A percentile compares a stretch with the other conserved stretches of the same genome.
These are phyloP conservation scores for Ochetophila trinervis DNA, from an alignment of 306 rosid genomes.

Conservation along the genomic window DNA sequence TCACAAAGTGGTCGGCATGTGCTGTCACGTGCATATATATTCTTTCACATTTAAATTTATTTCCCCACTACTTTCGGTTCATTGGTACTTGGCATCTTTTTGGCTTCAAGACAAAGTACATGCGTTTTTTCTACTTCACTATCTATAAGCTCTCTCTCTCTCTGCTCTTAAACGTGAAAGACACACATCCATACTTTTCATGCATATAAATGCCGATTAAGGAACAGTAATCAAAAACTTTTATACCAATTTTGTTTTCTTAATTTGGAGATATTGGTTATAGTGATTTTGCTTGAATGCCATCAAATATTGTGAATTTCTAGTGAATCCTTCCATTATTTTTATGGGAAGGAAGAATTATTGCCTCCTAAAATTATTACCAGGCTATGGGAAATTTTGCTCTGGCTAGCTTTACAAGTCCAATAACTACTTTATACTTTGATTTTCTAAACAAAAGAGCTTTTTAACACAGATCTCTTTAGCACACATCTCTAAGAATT, in stretches of 20 bases:
- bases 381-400: background rate
- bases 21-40: conserved; percentile 34
- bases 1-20: conserved; percentile 35
- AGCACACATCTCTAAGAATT: conserved; percentile 22
- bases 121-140: background rate
- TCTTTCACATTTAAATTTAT: background rate
- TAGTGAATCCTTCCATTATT: conserved; percentile 15
- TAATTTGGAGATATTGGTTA: conserved; percentile 8
- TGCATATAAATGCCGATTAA: background rate
- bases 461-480: background rate
- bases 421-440: background rate
- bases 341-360: no score
- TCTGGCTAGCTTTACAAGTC: background rate
- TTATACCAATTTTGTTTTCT: background rate
- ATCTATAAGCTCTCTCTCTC: no score
- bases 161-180: conserved; percentile 3
- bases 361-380: background rate
- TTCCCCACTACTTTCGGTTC: conserved; percentile 23
- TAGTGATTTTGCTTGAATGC: conserved; percentile 15
- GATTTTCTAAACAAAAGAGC: background rate
- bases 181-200: conserved; percentile 4
- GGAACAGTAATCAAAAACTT: no score
- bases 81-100: conserved; percentile 19
- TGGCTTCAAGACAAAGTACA: conserved; percentile 3
- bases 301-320: conserved; percentile 1